Evolutionary conservation across 805 yeast genomes (phyloP).

Genomic region (Wickerhamiella musiphila): DNA sequence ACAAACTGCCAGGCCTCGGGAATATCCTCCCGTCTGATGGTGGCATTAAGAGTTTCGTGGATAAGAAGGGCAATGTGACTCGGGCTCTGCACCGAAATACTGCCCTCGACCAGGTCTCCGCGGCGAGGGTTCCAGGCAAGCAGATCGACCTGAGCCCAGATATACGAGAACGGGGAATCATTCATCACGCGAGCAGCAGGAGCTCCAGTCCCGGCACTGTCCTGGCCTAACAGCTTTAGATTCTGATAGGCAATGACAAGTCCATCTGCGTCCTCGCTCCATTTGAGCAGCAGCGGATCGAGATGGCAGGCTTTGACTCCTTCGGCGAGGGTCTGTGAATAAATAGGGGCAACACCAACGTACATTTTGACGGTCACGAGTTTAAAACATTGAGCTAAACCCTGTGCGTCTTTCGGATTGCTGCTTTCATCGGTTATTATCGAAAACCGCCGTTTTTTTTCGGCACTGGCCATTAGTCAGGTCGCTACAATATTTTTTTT

Average conservation of each 20-base stretch:
- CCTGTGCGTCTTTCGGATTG: constrained; percentile 17
- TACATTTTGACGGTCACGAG: constrained; percentile 44
- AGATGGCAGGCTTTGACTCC: constrained; percentile 81
- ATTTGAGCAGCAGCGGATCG: constrained; percentile 78
- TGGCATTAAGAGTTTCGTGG: constrained; percentile 89
- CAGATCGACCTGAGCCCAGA: constrained; percentile 74
- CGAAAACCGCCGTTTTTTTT: constrained; percentile 10
- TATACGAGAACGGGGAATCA: constrained; percentile 73
- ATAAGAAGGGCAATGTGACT: constrained; percentile 83
- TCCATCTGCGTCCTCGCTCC: constrained; percentile 54
- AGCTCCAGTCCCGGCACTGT: constrained; percentile 25
- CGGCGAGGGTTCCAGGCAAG: constrained; percentile 77
- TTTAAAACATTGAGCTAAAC: constrained; percentile 47
- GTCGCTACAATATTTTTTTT: too few relatives aligned
- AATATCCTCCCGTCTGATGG: constrained; percentile 67
- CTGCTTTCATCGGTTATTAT: constrained; percentile 5
- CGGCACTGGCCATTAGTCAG: too few relatives aligned
- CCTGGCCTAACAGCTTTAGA: constrained; percentile 33
- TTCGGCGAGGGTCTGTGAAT: constrained; percentile 44
- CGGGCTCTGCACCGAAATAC: constrained; percentile 80
- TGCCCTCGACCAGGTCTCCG: constrained; percentile 80
- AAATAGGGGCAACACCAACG: constrained; percentile 77
- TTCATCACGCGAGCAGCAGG: constrained; percentile 50
- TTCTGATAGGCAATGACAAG: constrained; percentile 69
- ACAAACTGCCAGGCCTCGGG: constrained; percentile 79